A percentile compares a stretch with the other conserved stretches of the same genome.
Conservation (phyloP, 2,329 filamentous ascomycete species). For the Xenosphaeropsis pyriputrescens region DNA sequence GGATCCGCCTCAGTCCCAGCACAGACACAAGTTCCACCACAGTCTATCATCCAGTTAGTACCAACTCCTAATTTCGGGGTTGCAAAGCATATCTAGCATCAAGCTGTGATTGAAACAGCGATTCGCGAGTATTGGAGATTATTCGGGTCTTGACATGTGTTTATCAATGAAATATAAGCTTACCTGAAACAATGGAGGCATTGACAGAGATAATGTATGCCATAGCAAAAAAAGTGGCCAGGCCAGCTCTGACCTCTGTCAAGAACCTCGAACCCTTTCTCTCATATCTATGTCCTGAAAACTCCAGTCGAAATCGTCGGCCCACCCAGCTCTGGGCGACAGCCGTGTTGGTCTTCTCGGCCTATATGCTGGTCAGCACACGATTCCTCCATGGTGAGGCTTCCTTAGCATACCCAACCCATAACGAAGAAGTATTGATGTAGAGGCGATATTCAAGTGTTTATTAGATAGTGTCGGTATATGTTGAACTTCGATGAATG, state of each 20-base stretch:
- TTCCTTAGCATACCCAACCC: background rate
- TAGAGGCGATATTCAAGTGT: too few relatives aligned
- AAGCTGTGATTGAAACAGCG: too few relatives aligned
- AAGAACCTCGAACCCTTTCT: constrained; percentile 57
- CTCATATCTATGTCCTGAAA: constrained; percentile 51
- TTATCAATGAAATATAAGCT: background rate
- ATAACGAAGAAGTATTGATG: background rate
- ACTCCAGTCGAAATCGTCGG: constrained; percentile 66
- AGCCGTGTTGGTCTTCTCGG: constrained; percentile 16
- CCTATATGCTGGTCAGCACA: constrained; percentile 5
- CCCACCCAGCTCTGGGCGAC: constrained; percentile 54
- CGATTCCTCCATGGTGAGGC: background rate
- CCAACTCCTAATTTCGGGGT: constrained; percentile 9
- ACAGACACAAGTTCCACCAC: constrained; percentile 66
- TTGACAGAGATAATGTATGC: constrained; percentile 57
- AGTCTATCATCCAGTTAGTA: constrained; percentile 35
- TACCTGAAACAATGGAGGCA: constrained; percentile 25
- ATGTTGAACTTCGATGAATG: too few relatives aligned
- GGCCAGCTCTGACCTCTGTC: constrained; percentile 70
- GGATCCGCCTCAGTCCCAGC: constrained; percentile 32
- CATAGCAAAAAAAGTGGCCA: constrained; percentile 60
- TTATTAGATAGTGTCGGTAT: too few relatives aligned
- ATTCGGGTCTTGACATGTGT: constrained; percentile 31
- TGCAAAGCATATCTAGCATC: too few relatives aligned
- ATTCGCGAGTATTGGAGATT: too few relatives aligned